Base-by-base conservation (phyloP, 495 filamentous ascomycete genomes). In the Trichoderma parareesei region DNA sequence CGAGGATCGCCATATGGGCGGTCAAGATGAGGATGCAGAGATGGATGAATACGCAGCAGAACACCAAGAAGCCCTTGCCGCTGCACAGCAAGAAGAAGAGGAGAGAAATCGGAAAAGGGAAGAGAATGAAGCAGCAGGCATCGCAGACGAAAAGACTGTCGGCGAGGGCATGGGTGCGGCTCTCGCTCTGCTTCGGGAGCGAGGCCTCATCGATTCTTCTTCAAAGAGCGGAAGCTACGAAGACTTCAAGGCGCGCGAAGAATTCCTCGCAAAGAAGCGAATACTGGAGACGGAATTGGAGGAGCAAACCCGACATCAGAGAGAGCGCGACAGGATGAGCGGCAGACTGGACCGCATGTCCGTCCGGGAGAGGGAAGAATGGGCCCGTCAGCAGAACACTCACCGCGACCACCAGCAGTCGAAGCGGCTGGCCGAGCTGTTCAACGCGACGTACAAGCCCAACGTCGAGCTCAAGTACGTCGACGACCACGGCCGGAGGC, bases 391-490 rank as follows among this genome's bases (percentile, higher is more conserved):
- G 72, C 89, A 95, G 77, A 98, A 98, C 78, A 88, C 87, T 66
- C 82, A 85, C 65, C 88, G 93, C 65, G 94, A 98, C 65, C 87
- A 89, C 70, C 83, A 87, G 60, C 89, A 94, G 68, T 86, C 90
- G 14, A 84, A 90, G 63, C 83, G 90, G 69, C 82, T 93, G 75
- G 89, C 90, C 38, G 88, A 93, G 63, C 81, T 93, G 59, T 98
- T 93, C 78, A 88, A 87, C 69, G 84, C 85, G 62, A 86, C 91
- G 64, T 98, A 97, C 77, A 91, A 90, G 75, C 94, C 94, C 3
- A 87, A 89, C 70, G 87, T 98, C 37, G 84, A 96, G 72, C 82
- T 98, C 65, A 90, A 88, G 75, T 97, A 98, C 66, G 85, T 90
- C 64, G 94, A 97, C 72, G 92, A 92, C 61, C 85, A 84, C 71